These are phyloP conservation scores for Penicillium cinerascens DNA, from an alignment of 495 filamentous ascomycete species.

Conservation along the genomic window DNA sequence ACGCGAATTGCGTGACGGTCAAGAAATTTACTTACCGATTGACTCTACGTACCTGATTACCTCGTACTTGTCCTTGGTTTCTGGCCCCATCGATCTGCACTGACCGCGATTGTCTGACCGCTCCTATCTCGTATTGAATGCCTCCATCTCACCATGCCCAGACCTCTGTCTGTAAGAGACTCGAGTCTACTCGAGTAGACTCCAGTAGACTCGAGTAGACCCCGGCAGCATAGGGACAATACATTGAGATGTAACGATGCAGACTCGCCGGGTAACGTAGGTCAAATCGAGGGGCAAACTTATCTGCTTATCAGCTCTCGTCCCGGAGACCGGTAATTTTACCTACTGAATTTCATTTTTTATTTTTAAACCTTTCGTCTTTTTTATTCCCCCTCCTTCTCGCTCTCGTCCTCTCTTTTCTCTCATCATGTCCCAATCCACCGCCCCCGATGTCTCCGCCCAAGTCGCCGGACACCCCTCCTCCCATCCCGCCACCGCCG, in stretches of 20 bases:
- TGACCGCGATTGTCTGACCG: background rate
- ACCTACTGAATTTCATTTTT: slow-evolving; percentile 24
- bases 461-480: slow-evolving; percentile 47
- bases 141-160: too few species aligned
- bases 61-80: background rate
- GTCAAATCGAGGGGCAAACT: slow-evolving; percentile 12
- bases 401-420: slow-evolving; percentile 32
- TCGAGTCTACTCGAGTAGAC: too few species aligned
- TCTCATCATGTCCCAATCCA: slow-evolving; percentile 58
- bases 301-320: slow-evolving; percentile 22
- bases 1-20: slow-evolving; percentile 18
- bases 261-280: too few species aligned
- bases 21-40: background rate
- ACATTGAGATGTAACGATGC: background rate
- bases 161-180: too few species aligned
- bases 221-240: too few species aligned
- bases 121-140: too few species aligned
- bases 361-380: slow-evolving; percentile 19
- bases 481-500: slow-evolving; percentile 63
- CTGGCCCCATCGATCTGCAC: background rate
- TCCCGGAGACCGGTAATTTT: slow-evolving; percentile 16
- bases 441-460: slow-evolving; percentile 45
- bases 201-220: too few species aligned
- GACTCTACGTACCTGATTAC: background rate
- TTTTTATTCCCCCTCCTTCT: slow-evolving; percentile 21